These are phyloP conservation scores for Hymenoscyphus fraxineus DNA, from an alignment of 2,329 filamentous ascomycete species.

Conservation along the genomic window DNA sequence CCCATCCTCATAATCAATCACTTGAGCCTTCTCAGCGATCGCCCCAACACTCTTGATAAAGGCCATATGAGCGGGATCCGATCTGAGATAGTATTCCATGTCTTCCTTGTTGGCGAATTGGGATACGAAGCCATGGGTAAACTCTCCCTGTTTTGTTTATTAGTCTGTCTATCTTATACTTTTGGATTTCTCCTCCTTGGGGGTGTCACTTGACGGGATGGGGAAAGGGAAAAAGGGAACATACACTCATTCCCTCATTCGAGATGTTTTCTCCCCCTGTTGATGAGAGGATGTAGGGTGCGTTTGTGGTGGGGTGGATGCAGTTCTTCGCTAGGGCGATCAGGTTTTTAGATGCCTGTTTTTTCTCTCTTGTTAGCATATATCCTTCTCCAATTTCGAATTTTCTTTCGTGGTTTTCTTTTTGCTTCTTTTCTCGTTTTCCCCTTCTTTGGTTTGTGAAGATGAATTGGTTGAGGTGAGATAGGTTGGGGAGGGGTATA, in stretches of 20 bases:
- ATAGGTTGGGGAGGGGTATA: no score
- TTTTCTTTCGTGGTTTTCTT: no score
- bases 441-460: no score
- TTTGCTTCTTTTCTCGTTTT: no score
- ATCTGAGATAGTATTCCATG: conserved; percentile 62
- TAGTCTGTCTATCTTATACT: background rate
- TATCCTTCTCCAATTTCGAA: background rate
- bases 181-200: background rate
- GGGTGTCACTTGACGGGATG: background rate
- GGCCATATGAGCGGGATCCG: conserved; percentile 59
- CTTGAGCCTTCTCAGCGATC: conserved; percentile 50
- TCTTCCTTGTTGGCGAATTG: conserved; percentile 63
- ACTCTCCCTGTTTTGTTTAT: conserved; percentile 47
- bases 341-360: conserved; percentile 54
- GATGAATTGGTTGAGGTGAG: no score
- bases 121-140: conserved; percentile 66
- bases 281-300: conserved; percentile 57
- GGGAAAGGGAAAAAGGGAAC: background rate
- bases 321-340: conserved; percentile 55
- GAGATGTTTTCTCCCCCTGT: conserved; percentile 61
- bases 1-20: conserved; percentile 58
- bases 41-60: conserved; percentile 52
- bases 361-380: background rate
- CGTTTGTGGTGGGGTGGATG: conserved; percentile 53
- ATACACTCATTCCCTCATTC: conserved; percentile 56